Percentiles rank a stretch among this genome's conserved stretches.
phyloP scores from a whole-genome alignment of 164 flowering plant genomes.

The Umbilicus rupestris region DNA sequence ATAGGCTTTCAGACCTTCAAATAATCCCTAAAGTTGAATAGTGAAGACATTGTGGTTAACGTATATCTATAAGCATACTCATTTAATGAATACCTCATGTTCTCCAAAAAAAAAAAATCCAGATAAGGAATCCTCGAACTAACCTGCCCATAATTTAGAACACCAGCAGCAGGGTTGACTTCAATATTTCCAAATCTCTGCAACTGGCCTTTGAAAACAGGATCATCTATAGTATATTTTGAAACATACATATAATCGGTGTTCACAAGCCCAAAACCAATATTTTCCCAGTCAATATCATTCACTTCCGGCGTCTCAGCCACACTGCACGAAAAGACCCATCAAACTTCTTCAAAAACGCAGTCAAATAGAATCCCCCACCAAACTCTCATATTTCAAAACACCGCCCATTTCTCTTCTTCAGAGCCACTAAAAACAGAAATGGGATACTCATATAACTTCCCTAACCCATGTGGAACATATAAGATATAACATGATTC shows the following conservation, averaged over 20 bases:
- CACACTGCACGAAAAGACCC: slow-evolving; percentile 12
- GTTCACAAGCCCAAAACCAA: slow-evolving; percentile 51
- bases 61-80: not conserved
- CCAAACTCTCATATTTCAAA: not conserved
- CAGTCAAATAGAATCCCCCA: not conserved
- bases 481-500: no score
- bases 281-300: slow-evolving; percentile 63
- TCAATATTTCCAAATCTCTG: slow-evolving; percentile 64
- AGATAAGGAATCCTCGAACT: not conserved
- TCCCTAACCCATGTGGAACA: not conserved
- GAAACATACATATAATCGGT: slow-evolving; percentile 71
- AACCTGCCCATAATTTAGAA: slow-evolving; percentile 79
- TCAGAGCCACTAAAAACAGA: not conserved
- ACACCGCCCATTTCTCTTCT: not conserved
- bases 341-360: not conserved
- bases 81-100: no score
- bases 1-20: slow-evolving; percentile 96
- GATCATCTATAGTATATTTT: slow-evolving; percentile 40
- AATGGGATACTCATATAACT: not conserved
- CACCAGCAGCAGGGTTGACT: slow-evolving; percentile 68
- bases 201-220: slow-evolving; percentile 47
- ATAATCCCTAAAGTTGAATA: slow-evolving; percentile 53
- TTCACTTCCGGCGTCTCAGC: slow-evolving; percentile 26
- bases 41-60: not conserved
- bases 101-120: not conserved